Conservation (phyloP, 345 rosid genomes). For the Camelina hispida region DNA sequence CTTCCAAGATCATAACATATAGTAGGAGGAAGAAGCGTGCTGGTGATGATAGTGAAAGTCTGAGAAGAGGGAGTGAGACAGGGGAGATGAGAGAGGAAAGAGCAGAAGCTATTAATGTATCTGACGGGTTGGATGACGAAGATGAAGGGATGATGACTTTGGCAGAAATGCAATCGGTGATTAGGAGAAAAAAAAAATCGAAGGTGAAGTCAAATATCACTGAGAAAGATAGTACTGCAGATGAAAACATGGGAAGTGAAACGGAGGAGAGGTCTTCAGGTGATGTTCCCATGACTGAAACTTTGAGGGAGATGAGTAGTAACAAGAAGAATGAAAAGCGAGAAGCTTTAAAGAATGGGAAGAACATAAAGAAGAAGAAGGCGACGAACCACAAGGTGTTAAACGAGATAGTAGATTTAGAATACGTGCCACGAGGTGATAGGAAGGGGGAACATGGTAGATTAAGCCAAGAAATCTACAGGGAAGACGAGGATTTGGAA, state of each 20-base stretch:
- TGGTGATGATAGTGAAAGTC: conserved; percentile 42
- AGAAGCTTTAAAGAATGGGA: conserved; percentile 31
- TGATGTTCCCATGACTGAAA: conserved; percentile 38
- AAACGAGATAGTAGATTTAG: conserved; percentile 41
- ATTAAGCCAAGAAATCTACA: conserved; percentile 38
- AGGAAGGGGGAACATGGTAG: conserved; percentile 43
- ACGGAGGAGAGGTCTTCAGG: conserved; percentile 18
- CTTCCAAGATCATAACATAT: conserved; percentile 29
- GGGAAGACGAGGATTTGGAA: conserved; percentile 57
- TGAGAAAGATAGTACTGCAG: conserved; percentile 37
- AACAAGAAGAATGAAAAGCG: conserved; percentile 23
- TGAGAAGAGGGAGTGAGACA: conserved; percentile 33
- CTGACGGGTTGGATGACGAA: conserved; percentile 46
- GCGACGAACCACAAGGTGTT: conserved; percentile 20
- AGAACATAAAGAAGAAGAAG: conserved; percentile 29
- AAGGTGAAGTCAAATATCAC: conserved; percentile 47
- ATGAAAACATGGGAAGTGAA: conserved; percentile 36
- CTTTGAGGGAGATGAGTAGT: conserved; percentile 37
- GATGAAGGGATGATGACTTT: conserved; percentile 76
- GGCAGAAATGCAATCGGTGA: conserved; percentile 68
- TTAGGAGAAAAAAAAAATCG: conserved; percentile 51
- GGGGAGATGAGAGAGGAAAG: conserved; percentile 53
- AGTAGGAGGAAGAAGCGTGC: conserved; percentile 40
- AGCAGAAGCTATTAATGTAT: conserved; percentile 43
- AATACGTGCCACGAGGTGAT: conserved; percentile 33